A percentile compares a stretch with the other conserved stretches of the same genome.
Evolutionary conservation across 305 asterid species (phyloP).

Genomic region (Fraxinus nigra): DNA sequence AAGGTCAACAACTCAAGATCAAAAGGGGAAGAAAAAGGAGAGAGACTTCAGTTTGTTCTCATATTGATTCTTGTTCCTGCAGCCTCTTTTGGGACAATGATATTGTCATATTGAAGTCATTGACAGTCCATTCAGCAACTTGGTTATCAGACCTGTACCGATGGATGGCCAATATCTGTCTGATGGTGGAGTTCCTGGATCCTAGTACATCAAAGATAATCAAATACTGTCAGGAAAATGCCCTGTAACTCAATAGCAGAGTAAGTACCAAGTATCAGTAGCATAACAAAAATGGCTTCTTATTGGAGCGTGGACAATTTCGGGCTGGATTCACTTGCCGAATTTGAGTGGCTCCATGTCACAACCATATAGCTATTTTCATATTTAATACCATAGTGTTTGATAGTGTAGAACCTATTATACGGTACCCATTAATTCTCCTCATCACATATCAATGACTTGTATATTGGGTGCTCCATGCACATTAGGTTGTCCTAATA

Average conservation of each 20-base stretch:
- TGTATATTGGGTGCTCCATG: background rate
- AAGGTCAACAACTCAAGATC: background rate
- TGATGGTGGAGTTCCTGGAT: conserved; percentile 39
- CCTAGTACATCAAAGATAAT: conserved; percentile 27
- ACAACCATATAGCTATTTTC: background rate
- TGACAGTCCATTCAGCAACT: conserved; percentile 43
- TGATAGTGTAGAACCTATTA: background rate
- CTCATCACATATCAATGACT: background rate
- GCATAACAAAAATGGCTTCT: background rate
- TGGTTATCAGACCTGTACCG: conserved; percentile 27
- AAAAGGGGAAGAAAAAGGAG: background rate
- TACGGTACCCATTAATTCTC: background rate
- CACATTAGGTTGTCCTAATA: background rate
- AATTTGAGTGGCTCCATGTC: background rate
- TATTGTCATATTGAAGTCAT: conserved; percentile 26
- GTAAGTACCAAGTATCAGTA: background rate
- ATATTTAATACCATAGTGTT: background rate
- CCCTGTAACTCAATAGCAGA: background rate
- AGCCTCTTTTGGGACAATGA: conserved; percentile 27
- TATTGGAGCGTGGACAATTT: background rate
- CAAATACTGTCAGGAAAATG: background rate
- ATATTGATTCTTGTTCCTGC: background rate
- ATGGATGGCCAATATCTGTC: conserved; percentile 37
- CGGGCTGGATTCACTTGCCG: too few species aligned
- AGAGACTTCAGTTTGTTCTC: background rate